Evolutionary conservation across 768 basidiomycete species (phyloP), one percentile per base, ranked within the genome.

Genomic region (Agrocybe praecox): DNA sequence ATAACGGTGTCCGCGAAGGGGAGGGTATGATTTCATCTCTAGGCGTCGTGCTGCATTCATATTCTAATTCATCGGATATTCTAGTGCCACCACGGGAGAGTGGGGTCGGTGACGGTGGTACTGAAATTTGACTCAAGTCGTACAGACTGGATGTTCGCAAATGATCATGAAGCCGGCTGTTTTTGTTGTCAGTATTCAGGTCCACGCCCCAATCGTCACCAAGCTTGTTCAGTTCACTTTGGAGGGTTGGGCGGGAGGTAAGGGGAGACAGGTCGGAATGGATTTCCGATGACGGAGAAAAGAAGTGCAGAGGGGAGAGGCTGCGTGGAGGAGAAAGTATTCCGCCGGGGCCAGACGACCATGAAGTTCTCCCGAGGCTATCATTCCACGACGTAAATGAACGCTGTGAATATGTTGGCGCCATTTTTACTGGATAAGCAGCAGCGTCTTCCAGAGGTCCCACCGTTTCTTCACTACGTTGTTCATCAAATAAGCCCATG

Each of bases 401-500:
- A 64, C 73, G 68, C 26, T 5, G 26, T 58, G 73, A 67, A 61
- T 70, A 55, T 56, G 69, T 55, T 60, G 69, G 43, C 65, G 61
- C 34, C 61, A 66, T 46, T 58, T 64, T 23, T 40, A 6, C 36
- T n/a, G 36, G 3, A 40, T n/a, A 12, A 15, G 36, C 26, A 29
- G 26, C 4, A 29, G 26, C 4, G 9, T 29, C 14, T 6, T 14
- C 36, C 36, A 4, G 36, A 40, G 12, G 36, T n/a, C 12, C 4
- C n/a, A 40, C 36, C 4, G 36, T 40, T 40, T 40, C 36, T 40
- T 40, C 14, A n/a, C 36, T 14, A n/a, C 14, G 3, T n/a, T 12
- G 46, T 18, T 65, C 64, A 19, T 86, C 82, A 60, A 90, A 90
- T 7, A 89, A 71, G 12, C 86, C 87, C 32, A 88, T 76, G 22